Conservation (phyloP, 805 yeast genomes). For the Yarrowia porcina region DNA sequence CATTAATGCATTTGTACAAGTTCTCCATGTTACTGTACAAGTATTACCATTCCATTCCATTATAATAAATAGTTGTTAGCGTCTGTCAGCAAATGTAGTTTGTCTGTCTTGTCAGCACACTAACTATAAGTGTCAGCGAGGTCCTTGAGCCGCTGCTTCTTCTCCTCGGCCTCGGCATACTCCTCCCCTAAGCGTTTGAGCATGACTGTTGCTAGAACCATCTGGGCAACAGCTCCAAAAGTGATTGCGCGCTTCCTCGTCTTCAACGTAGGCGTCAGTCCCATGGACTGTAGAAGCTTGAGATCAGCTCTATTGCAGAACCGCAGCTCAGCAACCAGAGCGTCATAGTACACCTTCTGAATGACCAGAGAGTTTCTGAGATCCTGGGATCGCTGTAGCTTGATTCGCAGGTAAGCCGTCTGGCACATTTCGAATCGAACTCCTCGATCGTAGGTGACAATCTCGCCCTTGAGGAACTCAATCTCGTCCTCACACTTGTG, state of each 20-base stretch:
- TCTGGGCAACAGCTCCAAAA: conserved; percentile 15
- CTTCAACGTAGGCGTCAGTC: not conserved
- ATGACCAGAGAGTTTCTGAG: not conserved
- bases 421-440: conserved; percentile 11
- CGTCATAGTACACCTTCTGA: conserved; percentile 21
- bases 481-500: not conserved
- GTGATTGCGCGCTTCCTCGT: not conserved
- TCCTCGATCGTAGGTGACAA: not conserved
- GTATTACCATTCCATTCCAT: conserved; percentile 1
- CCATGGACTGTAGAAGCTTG: conserved; percentile 9
- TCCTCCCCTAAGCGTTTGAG: not conserved
- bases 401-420: not conserved
- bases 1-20: too few relatives aligned
- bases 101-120: not conserved
- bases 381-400: conserved; percentile 2
- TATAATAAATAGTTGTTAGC: conserved; percentile 7
- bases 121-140: not conserved
- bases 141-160: not conserved
- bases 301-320: conserved; percentile 21
- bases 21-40: too few relatives aligned
- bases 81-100: not conserved
- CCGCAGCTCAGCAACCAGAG: conserved; percentile 7
- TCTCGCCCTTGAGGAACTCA: conserved; percentile 18
- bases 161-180: not conserved
- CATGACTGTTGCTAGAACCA: not conserved